These are phyloP conservation scores for Oryza glaberrima DNA, from an alignment of 176 grass and related monocot species.

Conservation along the genomic window DNA sequence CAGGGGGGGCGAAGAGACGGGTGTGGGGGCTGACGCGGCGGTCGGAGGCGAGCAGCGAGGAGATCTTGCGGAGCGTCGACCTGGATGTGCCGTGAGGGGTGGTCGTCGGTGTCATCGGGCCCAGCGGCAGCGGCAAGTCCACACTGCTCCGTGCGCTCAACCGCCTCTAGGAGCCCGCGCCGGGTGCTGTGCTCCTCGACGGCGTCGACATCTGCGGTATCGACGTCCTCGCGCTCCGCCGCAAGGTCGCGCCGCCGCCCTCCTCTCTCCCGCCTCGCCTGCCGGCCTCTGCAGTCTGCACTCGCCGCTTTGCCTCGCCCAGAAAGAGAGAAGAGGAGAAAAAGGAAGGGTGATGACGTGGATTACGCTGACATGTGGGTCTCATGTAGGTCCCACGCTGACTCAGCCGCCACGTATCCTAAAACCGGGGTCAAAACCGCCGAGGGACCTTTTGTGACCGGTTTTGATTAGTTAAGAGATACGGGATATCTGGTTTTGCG, in stretches of 20 bases:
- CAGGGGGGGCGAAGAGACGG: slow-evolving; percentile 50
- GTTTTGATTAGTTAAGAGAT: too few species aligned
- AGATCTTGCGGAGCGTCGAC: slow-evolving; percentile 67
- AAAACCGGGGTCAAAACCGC: too few species aligned
- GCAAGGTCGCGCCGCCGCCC: slow-evolving; percentile 57
- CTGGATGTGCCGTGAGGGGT: slow-evolving; percentile 75
- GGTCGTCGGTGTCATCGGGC: slow-evolving; percentile 84
- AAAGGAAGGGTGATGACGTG: too few species aligned
- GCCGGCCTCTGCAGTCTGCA: too few species aligned
- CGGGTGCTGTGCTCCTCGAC: slow-evolving; percentile 74
- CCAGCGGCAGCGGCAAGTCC: slow-evolving; percentile 98
- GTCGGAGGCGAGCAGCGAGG: slow-evolving; percentile 56
- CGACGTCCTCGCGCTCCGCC: slow-evolving; percentile 79
- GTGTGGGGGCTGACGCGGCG: slow-evolving; percentile 59
- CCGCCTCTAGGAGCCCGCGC: slow-evolving; percentile 83
- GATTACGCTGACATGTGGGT: too few species aligned
- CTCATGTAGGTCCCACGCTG: too few species aligned
- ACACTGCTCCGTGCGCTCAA: slow-evolving; percentile 91
- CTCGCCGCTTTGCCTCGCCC: too few species aligned
- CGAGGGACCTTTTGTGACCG: too few species aligned
- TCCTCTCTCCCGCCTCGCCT: too few species aligned
- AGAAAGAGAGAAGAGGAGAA: too few species aligned
- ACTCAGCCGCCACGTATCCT: too few species aligned
- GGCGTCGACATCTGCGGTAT: slow-evolving; percentile 71
- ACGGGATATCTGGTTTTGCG: too few species aligned